Evolutionary conservation across 2,329 filamentous ascomycete genomes (phyloP).

Genomic region (Parascedosporium putredinis): DNA sequence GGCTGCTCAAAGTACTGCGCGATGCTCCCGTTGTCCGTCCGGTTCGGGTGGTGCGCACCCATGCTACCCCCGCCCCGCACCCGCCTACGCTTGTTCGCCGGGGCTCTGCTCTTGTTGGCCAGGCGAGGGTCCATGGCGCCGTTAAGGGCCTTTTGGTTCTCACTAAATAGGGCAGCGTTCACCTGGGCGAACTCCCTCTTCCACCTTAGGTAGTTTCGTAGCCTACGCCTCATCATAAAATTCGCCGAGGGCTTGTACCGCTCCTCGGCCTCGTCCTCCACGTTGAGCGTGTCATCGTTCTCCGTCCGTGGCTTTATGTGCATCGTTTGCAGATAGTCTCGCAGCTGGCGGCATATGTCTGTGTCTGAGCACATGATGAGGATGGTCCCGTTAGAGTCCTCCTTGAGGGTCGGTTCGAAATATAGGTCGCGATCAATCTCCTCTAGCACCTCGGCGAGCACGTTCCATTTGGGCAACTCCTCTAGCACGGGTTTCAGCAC

Average conservation of each 20-base stretch:
- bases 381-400: conserved; percentile 84
- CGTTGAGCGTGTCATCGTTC: conserved; percentile 23
- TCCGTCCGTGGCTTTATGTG: conserved; percentile 49
- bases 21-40: conserved; percentile 52
- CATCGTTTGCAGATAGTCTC: conserved; percentile 89
- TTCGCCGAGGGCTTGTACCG: conserved; percentile 60
- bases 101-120: conserved; percentile 35
- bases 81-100: conserved; percentile 77
- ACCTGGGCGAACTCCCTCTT: conserved; percentile 82
- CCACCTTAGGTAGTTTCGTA: conserved; percentile 83
- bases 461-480: conserved; percentile 86
- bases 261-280: conserved; percentile 36
- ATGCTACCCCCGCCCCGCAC: conserved; percentile 65
- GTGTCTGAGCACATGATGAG: conserved; percentile 92
- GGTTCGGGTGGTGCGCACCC: conserved; percentile 21
- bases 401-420: conserved; percentile 63
- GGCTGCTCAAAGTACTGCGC: conserved; percentile 74
- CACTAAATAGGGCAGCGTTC: conserved; percentile 65
- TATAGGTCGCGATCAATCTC: conserved; percentile 90
- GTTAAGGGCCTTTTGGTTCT: conserved; percentile 68
- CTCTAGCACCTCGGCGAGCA: conserved; percentile 80
- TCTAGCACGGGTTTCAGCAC: conserved; percentile 74
- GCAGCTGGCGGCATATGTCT: conserved; percentile 74
- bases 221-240: conserved; percentile 81
- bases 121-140: conserved; percentile 42